phyloP scores from a whole-genome alignment of 2,329 filamentous ascomycete species.

The Neoscytalidium dimidiatum region DNA sequence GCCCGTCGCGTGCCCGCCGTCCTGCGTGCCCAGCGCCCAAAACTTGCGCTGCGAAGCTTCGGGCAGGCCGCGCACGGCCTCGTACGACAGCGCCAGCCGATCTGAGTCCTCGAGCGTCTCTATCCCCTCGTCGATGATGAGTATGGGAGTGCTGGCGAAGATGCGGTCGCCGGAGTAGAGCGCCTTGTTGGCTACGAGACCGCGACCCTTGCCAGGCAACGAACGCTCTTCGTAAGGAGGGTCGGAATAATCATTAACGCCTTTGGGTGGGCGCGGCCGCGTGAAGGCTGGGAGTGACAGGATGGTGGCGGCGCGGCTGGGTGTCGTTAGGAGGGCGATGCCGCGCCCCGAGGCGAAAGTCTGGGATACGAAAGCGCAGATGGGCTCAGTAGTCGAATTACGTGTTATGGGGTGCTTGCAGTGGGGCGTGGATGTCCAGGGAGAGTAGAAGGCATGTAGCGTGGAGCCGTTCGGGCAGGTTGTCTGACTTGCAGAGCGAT shows the following conservation, averaged over 20 bases:
- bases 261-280: neutral
- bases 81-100: neutral
- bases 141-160: neutral
- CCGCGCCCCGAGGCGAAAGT: neutral
- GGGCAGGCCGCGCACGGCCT: conserved; percentile 25
- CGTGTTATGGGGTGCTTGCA: neutral
- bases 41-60: conserved; percentile 25
- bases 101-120: neutral
- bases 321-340: neutral
- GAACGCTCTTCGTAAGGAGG: neutral
- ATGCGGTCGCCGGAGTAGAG: neutral
- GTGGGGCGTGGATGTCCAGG: neutral
- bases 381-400: neutral
- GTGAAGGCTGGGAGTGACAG: neutral
- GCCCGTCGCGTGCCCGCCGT: conserved; percentile 32
- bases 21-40: conserved; percentile 34
- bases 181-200: neutral
- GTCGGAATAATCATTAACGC: neutral
- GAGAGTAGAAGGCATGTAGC: neutral
- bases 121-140: neutral
- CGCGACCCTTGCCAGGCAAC: neutral
- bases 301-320: neutral
- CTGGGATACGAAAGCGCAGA: neutral
- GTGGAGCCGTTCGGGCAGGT: neutral
- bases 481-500: neutral